Base-by-base conservation (phyloP, 164 flowering plant genomes). In the Stephania japonica region DNA sequence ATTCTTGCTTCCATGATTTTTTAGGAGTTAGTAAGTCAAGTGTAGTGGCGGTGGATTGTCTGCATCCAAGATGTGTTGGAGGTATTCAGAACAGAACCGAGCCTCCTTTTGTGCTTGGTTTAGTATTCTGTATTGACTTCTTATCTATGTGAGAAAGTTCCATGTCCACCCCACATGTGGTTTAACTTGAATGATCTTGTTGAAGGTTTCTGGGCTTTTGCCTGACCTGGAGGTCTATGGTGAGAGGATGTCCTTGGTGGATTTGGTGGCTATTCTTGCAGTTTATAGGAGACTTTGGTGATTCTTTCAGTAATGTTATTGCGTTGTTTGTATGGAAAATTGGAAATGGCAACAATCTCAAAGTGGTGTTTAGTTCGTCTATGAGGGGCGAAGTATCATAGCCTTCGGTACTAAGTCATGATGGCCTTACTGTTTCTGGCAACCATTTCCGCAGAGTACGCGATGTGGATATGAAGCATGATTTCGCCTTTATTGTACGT, bases 391-490 rank as follows among this genome's bases (percentile, higher is more conserved):
- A 91, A 86, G 88, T 88, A 73, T 84, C 91, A 84, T 75, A 77
- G 84, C 83, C 88, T 86, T 85, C 78, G 79, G 78, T 87, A 79
- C 83, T 87, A 82, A 84, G 85, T 92, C 83, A 81, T 90, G 97
- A 89, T 90, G 95, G 94, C 93, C 95, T 92, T 91, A 91, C 85
- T 92, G 88, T 94, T 91, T 94, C 78, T 92, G 97, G 94, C 85
- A 90, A 82, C 90, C 86, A 67, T 94, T 94, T 90, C 73, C 92
- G 95, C 97, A 92, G 97, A 94, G 90, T 94, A 80, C 98, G 97
- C 53, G 95, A 91, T 86, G 98, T 94, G 94, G 98, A 92, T 83
- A 81, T 94, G 97, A 94, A 94, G 97, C 87, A 86, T 68, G 98
- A 94, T 81, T 92, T 81, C 74, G 98, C 98, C 70, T 94, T 94